Base-by-base conservation (phyloP, 305 asterid species). In the Euphrasia arctica region DNA sequence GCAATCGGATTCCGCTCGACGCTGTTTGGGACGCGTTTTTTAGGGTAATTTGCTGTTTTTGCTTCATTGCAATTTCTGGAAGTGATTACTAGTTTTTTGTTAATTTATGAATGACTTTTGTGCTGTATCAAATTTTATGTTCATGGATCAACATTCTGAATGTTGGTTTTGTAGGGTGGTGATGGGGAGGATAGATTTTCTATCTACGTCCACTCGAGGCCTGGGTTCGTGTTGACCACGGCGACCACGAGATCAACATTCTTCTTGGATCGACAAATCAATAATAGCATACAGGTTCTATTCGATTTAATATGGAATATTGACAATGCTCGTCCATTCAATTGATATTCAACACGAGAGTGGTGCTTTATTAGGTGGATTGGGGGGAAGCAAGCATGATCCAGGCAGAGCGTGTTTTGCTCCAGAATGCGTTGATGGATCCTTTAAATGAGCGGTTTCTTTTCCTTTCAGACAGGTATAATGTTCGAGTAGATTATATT, bases 311-410 rank as follows among this genome's bases (percentile, higher is more conserved):
- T 36, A 5, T 1, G 7, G 42, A 36, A 5, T 36, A 36, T 36
- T 5, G 7, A 36, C 9, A 36, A 5, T 36, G 42, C 1, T 36
- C 1, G 9, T 6, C 9, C 42, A 36, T 36, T 36, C 9, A 5
- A 36, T 9, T 6, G 42, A 36, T 36, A 1, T 36, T 36, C 5
- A 36, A 36, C 42, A 36, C 9, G 36, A 5, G 42, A 72, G 64
- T 68, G 64, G 65, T 78, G 63, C 63, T 65, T 73, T 76, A 75
- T 78, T 81, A 92, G 98, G 94, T 92, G 80, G 98, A 90, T 58
- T 92, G 98, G 98, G 98, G 98, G 78, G 97, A 85, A 75, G 94
- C 97, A 68, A 92, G 80, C 83, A 90, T 92, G 98, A 80, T 92
- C 74, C 96, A 75, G 82, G 98, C 97, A 59, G 98, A 92, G 81